Conservation (phyloP, 2,329 filamentous ascomycete species). For the Monascus ruber region DNA sequence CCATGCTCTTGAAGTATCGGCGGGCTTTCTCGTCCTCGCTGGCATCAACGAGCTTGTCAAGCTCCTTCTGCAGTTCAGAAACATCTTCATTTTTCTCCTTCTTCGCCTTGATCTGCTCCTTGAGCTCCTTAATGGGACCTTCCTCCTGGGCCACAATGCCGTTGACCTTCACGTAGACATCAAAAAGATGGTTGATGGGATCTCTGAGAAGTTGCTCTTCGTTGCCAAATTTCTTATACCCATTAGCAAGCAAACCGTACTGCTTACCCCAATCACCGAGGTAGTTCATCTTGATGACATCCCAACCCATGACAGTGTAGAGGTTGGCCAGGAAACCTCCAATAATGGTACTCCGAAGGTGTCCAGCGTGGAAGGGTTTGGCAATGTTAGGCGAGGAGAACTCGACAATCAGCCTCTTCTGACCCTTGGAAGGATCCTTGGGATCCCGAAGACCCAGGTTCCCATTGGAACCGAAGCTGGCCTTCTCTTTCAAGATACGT, state of each 20-base stretch:
- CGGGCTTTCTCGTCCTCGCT: conserved; percentile 51
- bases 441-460: conserved; percentile 49
- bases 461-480: conserved; percentile 49
- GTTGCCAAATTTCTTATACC: conserved; percentile 50
- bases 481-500: conserved; percentile 46
- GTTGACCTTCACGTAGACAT: conserved; percentile 56
- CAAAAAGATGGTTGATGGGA: conserved; percentile 54
- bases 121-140: conserved; percentile 44
- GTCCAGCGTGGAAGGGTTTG: conserved; percentile 55
- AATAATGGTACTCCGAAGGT: conserved; percentile 56
- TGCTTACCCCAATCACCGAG: conserved; percentile 60
- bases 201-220: conserved; percentile 50
- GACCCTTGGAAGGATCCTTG: conserved; percentile 42
- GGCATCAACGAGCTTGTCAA: conserved; percentile 38
- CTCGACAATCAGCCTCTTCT: conserved; percentile 51
- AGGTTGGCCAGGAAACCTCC: conserved; percentile 54
- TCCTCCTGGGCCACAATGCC: conserved; percentile 45
- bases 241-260: conserved; percentile 52
- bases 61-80: conserved; percentile 37
- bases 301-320: conserved; percentile 50
- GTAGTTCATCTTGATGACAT: conserved; percentile 55
- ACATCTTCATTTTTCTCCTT: conserved; percentile 40
- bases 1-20: conserved; percentile 58
- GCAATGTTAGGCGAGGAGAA: conserved; percentile 59
- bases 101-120: conserved; percentile 38